Evolutionary conservation across 371 early-diverging fungal species (phyloP).

Genomic region (Saksenaea vasiformis): DNA sequence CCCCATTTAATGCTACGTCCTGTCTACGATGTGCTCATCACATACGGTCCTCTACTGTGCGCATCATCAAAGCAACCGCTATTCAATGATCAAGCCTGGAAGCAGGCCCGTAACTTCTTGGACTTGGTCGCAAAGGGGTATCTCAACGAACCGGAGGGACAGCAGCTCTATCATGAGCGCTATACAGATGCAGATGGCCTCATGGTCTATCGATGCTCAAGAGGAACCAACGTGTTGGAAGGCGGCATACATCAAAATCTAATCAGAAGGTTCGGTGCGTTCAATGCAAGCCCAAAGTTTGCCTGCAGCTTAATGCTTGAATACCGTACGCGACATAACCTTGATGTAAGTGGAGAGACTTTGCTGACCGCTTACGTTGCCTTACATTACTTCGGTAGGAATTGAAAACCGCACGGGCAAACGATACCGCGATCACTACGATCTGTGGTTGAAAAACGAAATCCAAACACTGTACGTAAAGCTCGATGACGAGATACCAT

Average conservation of each 20-base stretch:
- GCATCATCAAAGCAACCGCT: not conserved
- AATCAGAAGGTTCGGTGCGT: not conserved
- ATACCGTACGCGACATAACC: not conserved
- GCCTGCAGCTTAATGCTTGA: not conserved
- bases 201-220: not conserved
- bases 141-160: not conserved
- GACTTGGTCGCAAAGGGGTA: not conserved
- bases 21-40: not conserved
- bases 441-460: no score
- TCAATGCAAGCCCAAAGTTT: not conserved
- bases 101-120: not conserved
- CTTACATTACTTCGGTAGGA: no score
- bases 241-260: constrained; percentile 5
- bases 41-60: not conserved
- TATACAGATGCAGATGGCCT: not conserved
- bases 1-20: no score
- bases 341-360: no score
- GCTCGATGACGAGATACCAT: no score
- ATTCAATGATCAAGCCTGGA: not conserved
- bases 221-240: not conserved
- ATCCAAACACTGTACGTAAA: no score
- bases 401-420: no score
- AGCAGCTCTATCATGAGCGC: not conserved
- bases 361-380: no score
- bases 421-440: no score